Conservation (phyloP, 352 stramenopile species). For the Phytophthora constricta region DNA sequence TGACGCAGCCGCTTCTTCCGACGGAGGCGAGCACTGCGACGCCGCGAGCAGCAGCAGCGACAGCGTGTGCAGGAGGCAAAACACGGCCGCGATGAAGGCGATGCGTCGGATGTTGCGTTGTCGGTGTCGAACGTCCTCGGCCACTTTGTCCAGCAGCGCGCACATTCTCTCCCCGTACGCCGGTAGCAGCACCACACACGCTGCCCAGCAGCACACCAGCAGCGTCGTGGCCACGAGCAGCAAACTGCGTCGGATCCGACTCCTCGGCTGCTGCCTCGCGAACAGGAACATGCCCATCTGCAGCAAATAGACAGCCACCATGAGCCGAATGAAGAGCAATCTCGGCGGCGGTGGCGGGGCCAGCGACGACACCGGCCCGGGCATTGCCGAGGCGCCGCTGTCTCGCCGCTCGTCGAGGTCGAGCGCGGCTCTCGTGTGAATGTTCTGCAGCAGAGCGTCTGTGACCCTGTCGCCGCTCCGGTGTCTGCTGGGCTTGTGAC, state of each 20-base stretch:
- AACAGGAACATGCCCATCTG: slow-evolving; percentile 58
- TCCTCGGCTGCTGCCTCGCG: slow-evolving; percentile 34
- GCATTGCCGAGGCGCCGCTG: slow-evolving; percentile 12
- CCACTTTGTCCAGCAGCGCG: slow-evolving; percentile 58
- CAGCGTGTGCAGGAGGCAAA: slow-evolving; percentile 60
- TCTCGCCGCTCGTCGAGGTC: slow-evolving; percentile 32
- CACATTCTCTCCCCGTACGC: slow-evolving; percentile 66
- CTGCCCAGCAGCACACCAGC: slow-evolving; percentile 56
- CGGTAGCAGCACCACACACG: slow-evolving; percentile 57
- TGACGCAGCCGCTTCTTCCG: slow-evolving; percentile 28
- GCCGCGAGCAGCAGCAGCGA: slow-evolving; percentile 54
- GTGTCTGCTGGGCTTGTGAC: background rate
- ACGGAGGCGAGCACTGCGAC: slow-evolving; percentile 43
- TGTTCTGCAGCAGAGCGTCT: slow-evolving; percentile 26
- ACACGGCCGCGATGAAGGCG: slow-evolving; percentile 57
- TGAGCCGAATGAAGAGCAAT: slow-evolving; percentile 62
- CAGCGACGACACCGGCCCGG: slow-evolving; percentile 14
- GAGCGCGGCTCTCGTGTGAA: slow-evolving; percentile 28
- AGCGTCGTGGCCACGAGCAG: slow-evolving; percentile 54
- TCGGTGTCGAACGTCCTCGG: slow-evolving; percentile 50
- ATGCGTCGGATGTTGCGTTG: slow-evolving; percentile 71
- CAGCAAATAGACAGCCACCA: slow-evolving; percentile 54
- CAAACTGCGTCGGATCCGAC: slow-evolving; percentile 43
- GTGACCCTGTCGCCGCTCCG: slow-evolving; percentile 2
- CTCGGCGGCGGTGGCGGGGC: slow-evolving; percentile 42